Evolutionary conservation across 108 stramenopile species (phyloP), one percentile per base, ranked within the genome.

Genomic region (Pseudonitzschia delicatissima): DNA sequence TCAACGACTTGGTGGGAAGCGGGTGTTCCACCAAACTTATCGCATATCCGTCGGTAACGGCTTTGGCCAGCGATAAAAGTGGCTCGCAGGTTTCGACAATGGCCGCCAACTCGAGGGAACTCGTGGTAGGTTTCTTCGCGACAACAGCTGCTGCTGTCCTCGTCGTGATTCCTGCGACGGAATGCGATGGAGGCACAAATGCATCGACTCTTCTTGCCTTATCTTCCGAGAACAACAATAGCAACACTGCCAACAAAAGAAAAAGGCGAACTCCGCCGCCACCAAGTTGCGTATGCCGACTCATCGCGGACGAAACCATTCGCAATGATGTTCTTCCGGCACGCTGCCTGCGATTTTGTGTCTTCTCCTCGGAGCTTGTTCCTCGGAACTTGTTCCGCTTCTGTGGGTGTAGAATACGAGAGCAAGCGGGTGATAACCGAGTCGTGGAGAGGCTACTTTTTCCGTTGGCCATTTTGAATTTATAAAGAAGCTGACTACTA

Each of bases 1-100:
- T 80, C 13, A 73, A 12, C 4, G 67, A 67, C 39, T 77, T 68
- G 0, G 77, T 77, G 12, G 67, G 45, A 18, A 77, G 51, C 17
- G 72, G 72, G 42, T 77, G 42, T 33, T 77, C 61, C 12, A 45
- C 17, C 28, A 77, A 45, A 0, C 45, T 29, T 27, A 27, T 55
- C 31, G 29, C 53, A 5, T 55, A 55, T 2, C 40, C 15, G 40
- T 42, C 40, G 13, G 40, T 42, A 15, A 2, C 11, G 40, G 40
- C 15, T 1, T 15, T 11, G 40, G 40, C 1, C 40, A 42, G 40
- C 1, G 40, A 42, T 0, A 42, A 15, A 0, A 42, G 0, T 0
- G 40, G 40, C 0, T 42, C 40, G 40, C 40, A 42, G 40, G 40
- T 42, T 15, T 42, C 40, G 40, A 15, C 2, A 15, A 11, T 15